phyloP scores from a whole-genome alignment of 2,329 filamentous ascomycete genomes.

The Talaromyces funiculosus region DNA sequence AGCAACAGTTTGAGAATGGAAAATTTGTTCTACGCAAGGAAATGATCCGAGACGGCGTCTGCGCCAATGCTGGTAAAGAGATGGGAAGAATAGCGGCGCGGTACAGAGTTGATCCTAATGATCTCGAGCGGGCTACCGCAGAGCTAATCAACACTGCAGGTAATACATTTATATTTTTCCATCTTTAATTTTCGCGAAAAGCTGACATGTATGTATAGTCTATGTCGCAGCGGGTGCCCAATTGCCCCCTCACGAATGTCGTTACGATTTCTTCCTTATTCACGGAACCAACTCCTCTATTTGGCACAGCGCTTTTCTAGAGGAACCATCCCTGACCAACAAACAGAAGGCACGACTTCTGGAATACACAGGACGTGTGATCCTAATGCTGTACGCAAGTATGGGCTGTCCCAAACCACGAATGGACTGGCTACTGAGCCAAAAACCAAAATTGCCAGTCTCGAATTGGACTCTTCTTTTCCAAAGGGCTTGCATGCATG shows the following conservation, averaged over 20 bases:
- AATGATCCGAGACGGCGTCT: not conserved
- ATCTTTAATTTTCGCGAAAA: not conserved
- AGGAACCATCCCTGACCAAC: not conserved
- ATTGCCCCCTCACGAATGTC: not conserved
- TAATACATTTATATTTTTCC: not conserved
- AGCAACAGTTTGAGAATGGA: not conserved
- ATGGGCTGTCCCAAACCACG: not conserved
- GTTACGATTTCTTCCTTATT: constrained; percentile 7
- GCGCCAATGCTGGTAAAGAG: not conserved
- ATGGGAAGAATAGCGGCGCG: not conserved
- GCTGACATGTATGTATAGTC: not conserved
- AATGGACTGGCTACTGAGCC: not conserved
- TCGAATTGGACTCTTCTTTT: not conserved
- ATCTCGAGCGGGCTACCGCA: constrained; percentile 2
- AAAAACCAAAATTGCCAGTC: not conserved
- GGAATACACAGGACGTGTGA: constrained; percentile 3
- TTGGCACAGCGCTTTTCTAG: not conserved
- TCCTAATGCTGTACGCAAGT: constrained; percentile 5
- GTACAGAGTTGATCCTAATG: constrained; percentile 1
- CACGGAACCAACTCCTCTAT: not conserved
- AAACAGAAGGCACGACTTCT: constrained; percentile 5
- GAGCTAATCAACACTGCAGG: constrained; percentile 7
- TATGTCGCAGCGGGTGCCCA: constrained; percentile 6
- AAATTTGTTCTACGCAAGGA: not conserved
- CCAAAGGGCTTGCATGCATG: not conserved